Base-by-base conservation (phyloP, 1,284 basidiomycete species). In the Boletus sp. region DNA sequence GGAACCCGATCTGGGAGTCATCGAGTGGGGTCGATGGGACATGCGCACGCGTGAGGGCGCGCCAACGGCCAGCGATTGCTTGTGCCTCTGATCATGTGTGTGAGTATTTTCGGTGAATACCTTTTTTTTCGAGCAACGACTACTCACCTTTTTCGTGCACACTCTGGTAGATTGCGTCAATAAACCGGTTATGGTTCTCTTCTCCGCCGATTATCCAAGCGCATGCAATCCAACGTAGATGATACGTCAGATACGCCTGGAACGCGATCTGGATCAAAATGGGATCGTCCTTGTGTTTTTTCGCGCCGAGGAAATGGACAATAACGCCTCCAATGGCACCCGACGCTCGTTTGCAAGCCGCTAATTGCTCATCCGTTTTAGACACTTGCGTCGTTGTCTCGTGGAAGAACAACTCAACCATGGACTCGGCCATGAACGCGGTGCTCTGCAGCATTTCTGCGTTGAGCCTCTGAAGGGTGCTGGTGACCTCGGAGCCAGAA, bases 381-480 rank as follows among this genome's bases (percentile, higher is more conserved):
- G 52, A 53, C 1, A 33, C 57, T 42, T 24, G 56, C 3, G 33
- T n/a, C 22, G 43, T 44, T 16, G 22, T 29, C 31, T 56, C 60
- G 6, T 61, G 53, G 37, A 65, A 62, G 57, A 75, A 73, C 1
- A 58, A 33, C 27, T 76, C 74, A 2, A 73, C 66, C 63, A 76
- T 68, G 45, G 63, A 66, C 48, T 75, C 74, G 1, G 75, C 72
- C 62, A 75, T 73, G 56, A 65, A 71, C 6, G 74, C 71, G 0
- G 75, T 72, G 39, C 63, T 71, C 57, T 75, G 74, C 3, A 74
- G 60, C 12, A 75, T 70, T 45, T 76, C 74, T 1, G 67, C 64
- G 24, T 75, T 75, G 6, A 75, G 62, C 31, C 64, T 64, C 56
- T 73, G 72, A 22, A 76, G 62, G 44, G 74, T 68, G 20, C 41